These are phyloP conservation scores for Xerocomellus amylosporus DNA, from an alignment of 768 basidiomycete genomes.

Conservation along the genomic window DNA sequence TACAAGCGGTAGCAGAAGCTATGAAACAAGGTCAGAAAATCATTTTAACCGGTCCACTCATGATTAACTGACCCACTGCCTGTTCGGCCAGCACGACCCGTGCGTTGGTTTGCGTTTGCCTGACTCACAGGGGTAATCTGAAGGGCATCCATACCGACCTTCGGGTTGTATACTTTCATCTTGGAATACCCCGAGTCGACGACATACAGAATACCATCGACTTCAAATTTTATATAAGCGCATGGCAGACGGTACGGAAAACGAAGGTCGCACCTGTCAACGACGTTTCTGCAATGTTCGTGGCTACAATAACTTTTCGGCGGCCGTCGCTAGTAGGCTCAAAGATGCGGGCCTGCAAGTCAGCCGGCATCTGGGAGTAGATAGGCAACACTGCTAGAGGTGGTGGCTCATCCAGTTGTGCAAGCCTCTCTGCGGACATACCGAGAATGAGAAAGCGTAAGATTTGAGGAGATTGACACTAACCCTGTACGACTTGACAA, in stretches of 20 bases:
- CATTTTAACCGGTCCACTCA: not conserved
- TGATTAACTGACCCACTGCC: conserved; percentile 74
- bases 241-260: not conserved
- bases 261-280: conserved; percentile 63
- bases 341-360: conserved; percentile 97
- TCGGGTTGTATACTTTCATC: conserved; percentile 97
- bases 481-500: conserved; percentile 90
- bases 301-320: conserved; percentile 96
- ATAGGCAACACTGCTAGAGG: conserved; percentile 92
- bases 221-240: conserved; percentile 38
- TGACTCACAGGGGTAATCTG: conserved; percentile 99
- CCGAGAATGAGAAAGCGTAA: not conserved
- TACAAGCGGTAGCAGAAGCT: conserved; percentile 96
- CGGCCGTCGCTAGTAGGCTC: conserved; percentile 91
- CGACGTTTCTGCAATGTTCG: conserved; percentile 98
- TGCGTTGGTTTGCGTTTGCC: conserved; percentile 95
- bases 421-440: conserved; percentile 68
- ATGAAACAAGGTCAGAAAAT: conserved; percentile 2
- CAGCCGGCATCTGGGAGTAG: conserved; percentile 99
- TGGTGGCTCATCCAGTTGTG: conserved; percentile 87
- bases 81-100: conserved; percentile 94
- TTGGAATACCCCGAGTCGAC: conserved; percentile 97
- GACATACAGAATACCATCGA: conserved; percentile 96
- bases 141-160: conserved; percentile 98
- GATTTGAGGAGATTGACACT: conserved; percentile 14